Evolutionary conservation across 1,139 yeast genomes (phyloP).

Genomic region (Suhomyces kunorum): DNA sequence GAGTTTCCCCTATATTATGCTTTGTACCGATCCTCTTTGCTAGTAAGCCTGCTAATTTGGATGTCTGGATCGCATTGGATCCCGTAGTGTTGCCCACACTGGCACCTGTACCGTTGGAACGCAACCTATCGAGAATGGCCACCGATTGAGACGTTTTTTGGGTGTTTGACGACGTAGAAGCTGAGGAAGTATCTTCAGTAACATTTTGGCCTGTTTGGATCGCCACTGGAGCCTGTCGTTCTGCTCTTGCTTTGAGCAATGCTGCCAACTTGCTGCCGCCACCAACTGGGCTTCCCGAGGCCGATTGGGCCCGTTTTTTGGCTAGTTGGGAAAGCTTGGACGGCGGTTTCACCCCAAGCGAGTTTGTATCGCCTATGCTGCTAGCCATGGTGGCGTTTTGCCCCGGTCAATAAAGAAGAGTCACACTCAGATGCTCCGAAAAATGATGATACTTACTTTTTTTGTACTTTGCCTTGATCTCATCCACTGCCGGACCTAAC

Average conservation of each 20-base stretch:
- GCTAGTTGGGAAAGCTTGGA: slow-evolving; percentile 20
- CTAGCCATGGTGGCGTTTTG: not conserved
- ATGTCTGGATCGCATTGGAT: not conserved
- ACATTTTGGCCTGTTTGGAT: not conserved
- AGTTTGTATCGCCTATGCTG: not conserved
- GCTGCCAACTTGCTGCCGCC: slow-evolving; percentile 36
- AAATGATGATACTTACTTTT: slow-evolving; percentile 46
- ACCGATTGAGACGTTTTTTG: slow-evolving; percentile 6
- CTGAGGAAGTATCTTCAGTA: not conserved
- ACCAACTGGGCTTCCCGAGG: not conserved
- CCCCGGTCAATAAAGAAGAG: slow-evolving; percentile 4
- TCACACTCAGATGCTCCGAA: slow-evolving; percentile 2
- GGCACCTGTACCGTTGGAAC: slow-evolving; percentile 2
- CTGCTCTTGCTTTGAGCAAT: slow-evolving; percentile 47
- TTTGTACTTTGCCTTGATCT: slow-evolving; percentile 47
- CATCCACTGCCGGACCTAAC: slow-evolving; percentile 52
- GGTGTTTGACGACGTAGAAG: not conserved
- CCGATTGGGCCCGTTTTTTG: slow-evolving; percentile 12
- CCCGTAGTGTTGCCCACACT: not conserved
- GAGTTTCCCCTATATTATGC: not conserved
- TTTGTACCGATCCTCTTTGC: not conserved
- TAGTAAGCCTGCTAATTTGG: slow-evolving; percentile 2
- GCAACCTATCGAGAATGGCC: slow-evolving; percentile 15
- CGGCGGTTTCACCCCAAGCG: slow-evolving; percentile 5
- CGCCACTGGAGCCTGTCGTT: slow-evolving; percentile 4